phyloP scores from a whole-genome alignment of 139 green algal genomes.

The Auxenochlorella pyrenoidosa region DNA sequence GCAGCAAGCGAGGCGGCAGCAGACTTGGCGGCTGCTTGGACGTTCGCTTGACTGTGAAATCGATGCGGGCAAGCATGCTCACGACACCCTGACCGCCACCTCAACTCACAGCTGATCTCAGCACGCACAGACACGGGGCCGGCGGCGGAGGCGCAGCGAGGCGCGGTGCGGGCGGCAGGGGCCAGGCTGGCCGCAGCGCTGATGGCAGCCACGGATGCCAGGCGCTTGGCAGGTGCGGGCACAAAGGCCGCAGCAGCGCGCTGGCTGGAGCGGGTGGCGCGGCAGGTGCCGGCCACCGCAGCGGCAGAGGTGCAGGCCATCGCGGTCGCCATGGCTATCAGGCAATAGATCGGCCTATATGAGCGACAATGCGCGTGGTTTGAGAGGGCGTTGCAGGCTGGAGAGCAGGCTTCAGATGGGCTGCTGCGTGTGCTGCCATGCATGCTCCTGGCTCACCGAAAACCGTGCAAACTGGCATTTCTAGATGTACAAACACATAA shows the following conservation, averaged over 20 bases:
- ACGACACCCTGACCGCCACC: not conserved
- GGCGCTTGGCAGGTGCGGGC: not conserved
- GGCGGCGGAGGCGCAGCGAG: constrained; percentile 8
- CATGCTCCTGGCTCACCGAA: not conserved
- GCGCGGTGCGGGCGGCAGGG: not conserved
- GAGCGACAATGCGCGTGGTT: not conserved
- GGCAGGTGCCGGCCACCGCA: not conserved
- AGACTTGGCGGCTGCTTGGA: not conserved
- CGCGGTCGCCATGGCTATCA: not conserved
- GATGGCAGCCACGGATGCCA: constrained; percentile 23
- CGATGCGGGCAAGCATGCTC: too few species aligned
- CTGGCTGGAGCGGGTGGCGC: constrained; percentile 9
- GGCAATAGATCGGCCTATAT: too few species aligned
- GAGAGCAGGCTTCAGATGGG: too few species aligned
- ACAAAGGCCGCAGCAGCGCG: not conserved
- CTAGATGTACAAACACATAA: too few species aligned
- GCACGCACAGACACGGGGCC: constrained; percentile 5
- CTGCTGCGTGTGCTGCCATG: not conserved
- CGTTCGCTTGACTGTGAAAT: not conserved
- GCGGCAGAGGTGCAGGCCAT: not conserved
- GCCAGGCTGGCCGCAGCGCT: constrained; percentile 1
- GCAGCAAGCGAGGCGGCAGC: too few species aligned
- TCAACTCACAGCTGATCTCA: constrained; percentile 36
- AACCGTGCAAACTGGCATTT: too few species aligned
- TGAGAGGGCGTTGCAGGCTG: not conserved